phyloP scores from a whole-genome alignment of 108 stramenopile genomes.

The Nitzschia sp. region DNA sequence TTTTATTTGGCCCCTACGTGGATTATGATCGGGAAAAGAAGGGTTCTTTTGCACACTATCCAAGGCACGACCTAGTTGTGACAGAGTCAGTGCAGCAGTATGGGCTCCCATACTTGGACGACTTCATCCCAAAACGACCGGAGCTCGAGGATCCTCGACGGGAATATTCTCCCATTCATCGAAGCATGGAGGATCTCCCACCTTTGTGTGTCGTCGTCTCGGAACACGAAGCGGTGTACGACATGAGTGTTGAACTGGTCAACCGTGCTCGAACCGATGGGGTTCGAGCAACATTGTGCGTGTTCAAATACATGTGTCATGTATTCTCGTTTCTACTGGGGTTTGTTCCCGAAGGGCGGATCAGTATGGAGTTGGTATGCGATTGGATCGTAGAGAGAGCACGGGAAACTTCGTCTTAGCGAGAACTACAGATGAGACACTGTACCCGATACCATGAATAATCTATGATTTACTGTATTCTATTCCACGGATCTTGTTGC shows the following conservation, averaged over 20 bases:
- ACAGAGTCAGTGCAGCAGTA: constrained; percentile 50
- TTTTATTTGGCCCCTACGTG: constrained; percentile 76
- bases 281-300: constrained; percentile 65
- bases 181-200: constrained; percentile 62
- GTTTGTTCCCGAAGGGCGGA: constrained; percentile 68
- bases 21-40: constrained; percentile 58
- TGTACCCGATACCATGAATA: too few relatives aligned
- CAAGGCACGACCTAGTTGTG: constrained; percentile 77
- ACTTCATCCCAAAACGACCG: constrained; percentile 21
- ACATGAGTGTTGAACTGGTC: constrained; percentile 64
- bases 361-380: constrained; percentile 65
- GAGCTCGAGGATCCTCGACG: constrained; percentile 34
- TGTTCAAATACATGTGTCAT: constrained; percentile 85
- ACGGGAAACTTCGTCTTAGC: background rate
- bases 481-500: too few relatives aligned
- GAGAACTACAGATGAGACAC: too few relatives aligned
- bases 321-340: constrained; percentile 69
- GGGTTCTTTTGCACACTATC: constrained; percentile 64
- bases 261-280: constrained; percentile 53
- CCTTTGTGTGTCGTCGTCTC: constrained; percentile 77
- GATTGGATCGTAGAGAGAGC: constrained; percentile 62
- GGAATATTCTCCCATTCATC: constrained; percentile 66
- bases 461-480: too few relatives aligned
- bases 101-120: constrained; percentile 47
- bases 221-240: constrained; percentile 79